These are phyloP conservation scores for Monosporascus sp. DNA, from an alignment of 2,329 filamentous ascomycete species.

Conservation along the genomic window DNA sequence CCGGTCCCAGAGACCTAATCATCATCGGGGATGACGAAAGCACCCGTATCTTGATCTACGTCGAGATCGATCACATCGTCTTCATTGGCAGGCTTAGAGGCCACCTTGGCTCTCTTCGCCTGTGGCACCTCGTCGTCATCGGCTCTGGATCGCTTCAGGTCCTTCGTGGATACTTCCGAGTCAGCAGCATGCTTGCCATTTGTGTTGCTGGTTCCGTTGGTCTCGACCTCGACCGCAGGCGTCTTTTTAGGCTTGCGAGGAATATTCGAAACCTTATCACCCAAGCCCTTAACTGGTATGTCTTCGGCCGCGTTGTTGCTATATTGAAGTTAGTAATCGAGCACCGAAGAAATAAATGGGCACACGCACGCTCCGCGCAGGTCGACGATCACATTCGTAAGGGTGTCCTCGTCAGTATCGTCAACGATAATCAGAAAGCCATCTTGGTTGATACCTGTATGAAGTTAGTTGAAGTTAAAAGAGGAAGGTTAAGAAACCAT, in stretches of 20 bases:
- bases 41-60: slow-evolving; percentile 44
- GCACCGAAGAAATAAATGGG: slow-evolving; percentile 12
- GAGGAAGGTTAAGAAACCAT: slow-evolving; percentile 17
- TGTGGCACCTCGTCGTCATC: slow-evolving; percentile 36
- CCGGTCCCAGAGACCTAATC: slow-evolving; percentile 26
- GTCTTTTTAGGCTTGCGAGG: slow-evolving; percentile 47
- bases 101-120: slow-evolving; percentile 45
- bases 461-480: slow-evolving; percentile 15
- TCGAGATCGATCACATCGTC: slow-evolving; percentile 47
- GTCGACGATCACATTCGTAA: slow-evolving; percentile 74
- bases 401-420: slow-evolving; percentile 66
- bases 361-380: slow-evolving; percentile 55
- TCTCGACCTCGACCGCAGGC: slow-evolving; percentile 27
- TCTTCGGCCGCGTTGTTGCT: slow-evolving; percentile 39
- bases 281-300: slow-evolving; percentile 49
- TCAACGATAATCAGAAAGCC: slow-evolving; percentile 82
- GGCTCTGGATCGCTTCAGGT: slow-evolving; percentile 40
- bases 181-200: slow-evolving; percentile 36
- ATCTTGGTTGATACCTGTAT: slow-evolving; percentile 59
- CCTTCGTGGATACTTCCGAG: slow-evolving; percentile 30
- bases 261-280: slow-evolving; percentile 41
- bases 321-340: slow-evolving; percentile 12
- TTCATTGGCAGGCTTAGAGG: slow-evolving; percentile 25
- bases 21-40: slow-evolving; percentile 63
- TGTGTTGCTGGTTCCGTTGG: slow-evolving; percentile 32